phyloP scores from a whole-genome alignment of 805 yeast genomes.

The Candida insectorum region DNA sequence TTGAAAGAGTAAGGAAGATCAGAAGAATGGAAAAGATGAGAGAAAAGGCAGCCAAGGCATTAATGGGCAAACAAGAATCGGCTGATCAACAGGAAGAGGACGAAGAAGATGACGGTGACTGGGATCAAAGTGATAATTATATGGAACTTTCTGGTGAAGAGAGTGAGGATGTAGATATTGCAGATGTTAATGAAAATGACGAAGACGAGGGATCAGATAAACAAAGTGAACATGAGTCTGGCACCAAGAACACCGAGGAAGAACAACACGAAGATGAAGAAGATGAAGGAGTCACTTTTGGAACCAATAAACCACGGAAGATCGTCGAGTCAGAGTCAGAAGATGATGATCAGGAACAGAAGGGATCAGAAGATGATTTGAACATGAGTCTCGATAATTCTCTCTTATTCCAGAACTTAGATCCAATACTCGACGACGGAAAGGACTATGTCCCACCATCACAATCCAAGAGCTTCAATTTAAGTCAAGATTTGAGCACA shows the following conservation, averaged over 20 bases:
- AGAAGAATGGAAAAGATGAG: slow-evolving; percentile 39
- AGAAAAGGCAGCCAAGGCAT: slow-evolving; percentile 35
- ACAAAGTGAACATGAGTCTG: slow-evolving; percentile 8
- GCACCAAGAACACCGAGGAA: too few species aligned
- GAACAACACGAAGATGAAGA: slow-evolving; percentile 14
- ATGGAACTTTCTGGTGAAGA: slow-evolving; percentile 7
- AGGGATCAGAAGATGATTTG: slow-evolving; percentile 1
- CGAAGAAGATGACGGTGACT: slow-evolving; percentile 20
- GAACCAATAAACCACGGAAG: slow-evolving; percentile 7
- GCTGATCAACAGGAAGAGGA: slow-evolving; percentile 15
- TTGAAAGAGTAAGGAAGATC: slow-evolving; percentile 44
- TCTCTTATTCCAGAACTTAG: slow-evolving; percentile 10
- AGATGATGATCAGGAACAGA: slow-evolving; percentile 18
- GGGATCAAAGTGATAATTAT: slow-evolving; percentile 12
- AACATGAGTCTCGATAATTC: slow-evolving; percentile 6
- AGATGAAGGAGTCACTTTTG: slow-evolving; percentile 13
- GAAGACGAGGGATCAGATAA: slow-evolving; percentile 16
- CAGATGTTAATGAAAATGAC: slow-evolving; percentile 19
- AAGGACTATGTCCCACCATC: slow-evolving; percentile 3
- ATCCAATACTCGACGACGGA: slow-evolving; percentile 1
- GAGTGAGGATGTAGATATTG: slow-evolving; percentile 10
- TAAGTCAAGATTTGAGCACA: too few species aligned
- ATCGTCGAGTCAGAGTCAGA: slow-evolving; percentile 12
- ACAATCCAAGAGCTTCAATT: slow-evolving; percentile 1
- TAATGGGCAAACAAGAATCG: slow-evolving; percentile 19